phyloP scores from a whole-genome alignment of 2,329 filamentous ascomycete genomes.

The Didymellaceae sp. region DNA sequence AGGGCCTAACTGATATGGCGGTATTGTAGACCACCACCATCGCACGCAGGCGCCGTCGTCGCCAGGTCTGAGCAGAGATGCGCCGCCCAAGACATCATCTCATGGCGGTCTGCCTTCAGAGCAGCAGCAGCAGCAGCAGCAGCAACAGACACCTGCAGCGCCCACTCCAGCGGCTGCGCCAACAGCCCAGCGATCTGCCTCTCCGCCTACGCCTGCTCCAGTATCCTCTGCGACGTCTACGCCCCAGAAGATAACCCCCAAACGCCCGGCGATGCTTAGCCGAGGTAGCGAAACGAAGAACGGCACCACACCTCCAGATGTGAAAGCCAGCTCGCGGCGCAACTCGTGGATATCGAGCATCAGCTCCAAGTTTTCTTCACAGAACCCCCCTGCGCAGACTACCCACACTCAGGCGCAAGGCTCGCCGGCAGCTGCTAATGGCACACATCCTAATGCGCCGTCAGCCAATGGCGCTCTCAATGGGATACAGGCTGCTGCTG shows the following conservation, averaged over 20 bases:
- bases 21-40: slow-evolving; percentile 43
- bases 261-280: slow-evolving; percentile 53
- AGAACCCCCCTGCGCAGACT: slow-evolving; percentile 47
- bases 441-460: slow-evolving; percentile 61
- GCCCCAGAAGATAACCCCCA: slow-evolving; percentile 38
- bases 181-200: slow-evolving; percentile 24
- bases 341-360: slow-evolving; percentile 94
- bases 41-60: slow-evolving; percentile 47
- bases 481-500: slow-evolving; percentile 43
- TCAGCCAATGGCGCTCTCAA: slow-evolving; percentile 49
- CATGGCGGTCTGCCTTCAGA: slow-evolving; percentile 38
- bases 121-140: slow-evolving; percentile 29
- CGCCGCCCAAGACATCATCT: slow-evolving; percentile 45
- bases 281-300: slow-evolving; percentile 50
- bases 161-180: slow-evolving; percentile 18
- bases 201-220: slow-evolving; percentile 26
- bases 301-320: slow-evolving; percentile 37
- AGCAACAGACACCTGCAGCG: too few relatives aligned
- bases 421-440: slow-evolving; percentile 48
- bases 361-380: slow-evolving; percentile 86
- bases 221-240: slow-evolving; percentile 28
- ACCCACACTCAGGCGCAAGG: slow-evolving; percentile 44
- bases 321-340: slow-evolving; percentile 55
- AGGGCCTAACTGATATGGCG: slow-evolving; percentile 27
- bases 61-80: slow-evolving; percentile 42